Conservation (phyloP, 345 rosid genomes). For the Moricandia moricandioides region DNA sequence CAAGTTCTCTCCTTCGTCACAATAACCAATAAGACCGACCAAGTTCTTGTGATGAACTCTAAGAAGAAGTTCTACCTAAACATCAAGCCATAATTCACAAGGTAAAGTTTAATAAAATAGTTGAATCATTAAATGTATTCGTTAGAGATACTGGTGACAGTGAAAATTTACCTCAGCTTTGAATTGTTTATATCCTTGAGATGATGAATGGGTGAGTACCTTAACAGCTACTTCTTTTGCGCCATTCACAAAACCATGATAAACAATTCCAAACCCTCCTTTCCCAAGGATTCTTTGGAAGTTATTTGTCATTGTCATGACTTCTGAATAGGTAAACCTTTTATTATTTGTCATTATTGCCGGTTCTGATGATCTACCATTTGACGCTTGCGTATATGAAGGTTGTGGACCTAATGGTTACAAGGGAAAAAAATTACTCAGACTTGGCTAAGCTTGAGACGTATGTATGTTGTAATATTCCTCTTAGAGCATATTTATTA, state of each 20-base stretch:
- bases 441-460: background rate
- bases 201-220: conserved; percentile 37
- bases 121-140: background rate
- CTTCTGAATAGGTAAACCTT: conserved; percentile 39
- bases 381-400: conserved; percentile 6
- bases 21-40: conserved; percentile 52
- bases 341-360: conserved; percentile 17
- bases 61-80: conserved; percentile 40
- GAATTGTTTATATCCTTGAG: conserved; percentile 42
- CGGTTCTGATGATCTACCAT: conserved; percentile 21
- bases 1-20: conserved; percentile 42
- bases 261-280: conserved; percentile 68
- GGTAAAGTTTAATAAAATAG: background rate
- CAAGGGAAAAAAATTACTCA: background rate
- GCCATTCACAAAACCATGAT: conserved; percentile 40
- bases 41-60: conserved; percentile 47
- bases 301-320: conserved; percentile 44
- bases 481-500: background rate
- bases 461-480: background rate
- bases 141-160: background rate
- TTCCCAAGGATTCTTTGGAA: conserved; percentile 46
- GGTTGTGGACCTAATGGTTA: conserved; percentile 1
- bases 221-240: conserved; percentile 42
- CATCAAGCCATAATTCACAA: background rate
- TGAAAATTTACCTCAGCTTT: conserved; percentile 38